Conservation (phyloP, 495 filamentous ascomycete genomes). For the Trichoderma erinaceum region DNA sequence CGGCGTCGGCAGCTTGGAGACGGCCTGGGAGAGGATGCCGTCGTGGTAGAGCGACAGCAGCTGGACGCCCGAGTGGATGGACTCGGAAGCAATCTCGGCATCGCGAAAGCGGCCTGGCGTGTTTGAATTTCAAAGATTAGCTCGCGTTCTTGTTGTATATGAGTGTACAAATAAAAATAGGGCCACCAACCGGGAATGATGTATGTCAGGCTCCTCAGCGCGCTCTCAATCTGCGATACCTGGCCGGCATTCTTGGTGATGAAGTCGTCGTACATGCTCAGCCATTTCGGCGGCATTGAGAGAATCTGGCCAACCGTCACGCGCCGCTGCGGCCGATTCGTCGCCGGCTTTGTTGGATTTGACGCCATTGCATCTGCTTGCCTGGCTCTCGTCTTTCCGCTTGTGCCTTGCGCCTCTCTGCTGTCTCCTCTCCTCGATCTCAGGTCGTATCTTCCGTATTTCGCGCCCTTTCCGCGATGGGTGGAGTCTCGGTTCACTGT, state of each 20-base stretch:
- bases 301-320: constrained; percentile 22
- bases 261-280: constrained; percentile 79
- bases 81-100: constrained; percentile 90
- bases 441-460: no score
- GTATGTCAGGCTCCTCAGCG: constrained; percentile 84
- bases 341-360: constrained; percentile 34
- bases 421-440: no score
- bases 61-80: constrained; percentile 80
- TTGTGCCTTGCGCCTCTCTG: not conserved
- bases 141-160: not conserved
- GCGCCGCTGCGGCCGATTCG: constrained; percentile 17
- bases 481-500: not conserved
- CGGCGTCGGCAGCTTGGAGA: constrained; percentile 39
- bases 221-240: constrained; percentile 88
- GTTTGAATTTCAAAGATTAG: constrained; percentile 19
- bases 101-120: constrained; percentile 93
- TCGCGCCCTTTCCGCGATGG: no score
- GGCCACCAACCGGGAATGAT: constrained; percentile 74
- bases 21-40: constrained; percentile 67
- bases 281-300: constrained; percentile 63
- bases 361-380: constrained; percentile 25
- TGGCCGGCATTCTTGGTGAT: constrained; percentile 90
- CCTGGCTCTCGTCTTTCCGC: not conserved
- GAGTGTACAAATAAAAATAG: constrained; percentile 16
- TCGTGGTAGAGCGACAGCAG: constrained; percentile 94